Evolutionary conservation across 768 basidiomycete species (phyloP).

Genomic region (Macrolepiota albuminosa): DNA sequence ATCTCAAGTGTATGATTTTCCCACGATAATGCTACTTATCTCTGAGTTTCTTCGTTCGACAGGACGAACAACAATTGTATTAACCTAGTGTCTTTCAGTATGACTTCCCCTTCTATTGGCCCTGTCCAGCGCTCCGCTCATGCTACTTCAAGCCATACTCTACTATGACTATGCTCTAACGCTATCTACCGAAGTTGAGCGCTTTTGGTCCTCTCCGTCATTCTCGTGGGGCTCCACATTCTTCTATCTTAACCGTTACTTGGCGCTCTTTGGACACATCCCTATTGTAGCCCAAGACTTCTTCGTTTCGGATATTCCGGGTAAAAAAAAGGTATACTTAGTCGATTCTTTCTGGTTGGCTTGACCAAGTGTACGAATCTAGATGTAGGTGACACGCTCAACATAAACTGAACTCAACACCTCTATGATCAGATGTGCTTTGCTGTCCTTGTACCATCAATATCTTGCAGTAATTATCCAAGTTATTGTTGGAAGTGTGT

Average conservation of each 20-base stretch:
- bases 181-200: slow-evolving; percentile 34
- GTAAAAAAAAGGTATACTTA: slow-evolving; percentile 20
- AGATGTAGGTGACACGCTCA: neutral
- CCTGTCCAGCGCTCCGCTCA: neutral
- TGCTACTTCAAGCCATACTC: slow-evolving; percentile 27
- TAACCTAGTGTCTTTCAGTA: slow-evolving; percentile 16
- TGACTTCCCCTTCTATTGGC: neutral
- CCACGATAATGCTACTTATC: neutral
- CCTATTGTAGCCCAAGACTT: slow-evolving; percentile 31
- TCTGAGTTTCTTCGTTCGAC: neutral
- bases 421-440: slow-evolving; percentile 16
- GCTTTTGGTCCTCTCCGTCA: slow-evolving; percentile 35
- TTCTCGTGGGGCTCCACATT: slow-evolving; percentile 30
- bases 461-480: slow-evolving; percentile 30
- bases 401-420: neutral
- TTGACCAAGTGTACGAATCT: neutral
- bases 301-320: slow-evolving; percentile 20
- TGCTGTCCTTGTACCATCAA: slow-evolving; percentile 22
- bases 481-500: slow-evolving; percentile 30
- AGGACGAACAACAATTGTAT: slow-evolving; percentile 13
- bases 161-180: slow-evolving; percentile 50
- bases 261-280: slow-evolving; percentile 32
- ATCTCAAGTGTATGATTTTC: slow-evolving; percentile 1
- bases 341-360: neutral
- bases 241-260: slow-evolving; percentile 43